These are phyloP conservation scores for Penicillium psychrosexuale DNA, from an alignment of 2,329 filamentous ascomycete species.

Conservation along the genomic window DNA sequence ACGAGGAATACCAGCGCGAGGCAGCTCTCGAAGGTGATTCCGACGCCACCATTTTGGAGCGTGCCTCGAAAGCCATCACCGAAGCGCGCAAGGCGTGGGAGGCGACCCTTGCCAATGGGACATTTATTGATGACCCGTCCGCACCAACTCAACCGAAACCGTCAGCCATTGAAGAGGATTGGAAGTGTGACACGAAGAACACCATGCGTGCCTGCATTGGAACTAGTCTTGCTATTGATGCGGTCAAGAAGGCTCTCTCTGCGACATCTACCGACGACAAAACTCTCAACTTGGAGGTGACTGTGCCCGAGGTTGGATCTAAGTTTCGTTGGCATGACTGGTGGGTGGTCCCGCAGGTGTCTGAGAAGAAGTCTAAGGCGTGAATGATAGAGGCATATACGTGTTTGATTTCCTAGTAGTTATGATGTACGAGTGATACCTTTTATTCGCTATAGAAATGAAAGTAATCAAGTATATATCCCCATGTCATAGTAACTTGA, in stretches of 20 bases:
- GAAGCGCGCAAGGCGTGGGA: slow-evolving; percentile 46
- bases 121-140: slow-evolving; percentile 29
- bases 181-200: slow-evolving; percentile 59
- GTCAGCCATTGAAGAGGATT: slow-evolving; percentile 58
- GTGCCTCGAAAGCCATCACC: slow-evolving; percentile 38
- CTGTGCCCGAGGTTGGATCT: slow-evolving; percentile 38
- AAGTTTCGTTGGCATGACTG: slow-evolving; percentile 46
- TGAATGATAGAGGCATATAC: background rate
- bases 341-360: slow-evolving; percentile 46
- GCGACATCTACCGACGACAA: slow-evolving; percentile 20
- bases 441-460: background rate
- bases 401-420: background rate
- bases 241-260: slow-evolving; percentile 55
- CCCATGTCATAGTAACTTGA: too few species aligned
- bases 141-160: slow-evolving; percentile 9
- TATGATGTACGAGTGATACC: slow-evolving; percentile 1
- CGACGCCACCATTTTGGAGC: slow-evolving; percentile 40
- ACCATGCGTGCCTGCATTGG: slow-evolving; percentile 69
- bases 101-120: slow-evolving; percentile 38
- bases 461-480: too few species aligned
- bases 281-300: slow-evolving; percentile 32
- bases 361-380: slow-evolving; percentile 15
- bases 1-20: slow-evolving; percentile 56
- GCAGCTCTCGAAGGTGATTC: slow-evolving; percentile 44
- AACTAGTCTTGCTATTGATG: slow-evolving; percentile 61